These are phyloP conservation scores for Pinus taeda DNA, from an alignment of 75 land plant species.

Conservation along the genomic window DNA sequence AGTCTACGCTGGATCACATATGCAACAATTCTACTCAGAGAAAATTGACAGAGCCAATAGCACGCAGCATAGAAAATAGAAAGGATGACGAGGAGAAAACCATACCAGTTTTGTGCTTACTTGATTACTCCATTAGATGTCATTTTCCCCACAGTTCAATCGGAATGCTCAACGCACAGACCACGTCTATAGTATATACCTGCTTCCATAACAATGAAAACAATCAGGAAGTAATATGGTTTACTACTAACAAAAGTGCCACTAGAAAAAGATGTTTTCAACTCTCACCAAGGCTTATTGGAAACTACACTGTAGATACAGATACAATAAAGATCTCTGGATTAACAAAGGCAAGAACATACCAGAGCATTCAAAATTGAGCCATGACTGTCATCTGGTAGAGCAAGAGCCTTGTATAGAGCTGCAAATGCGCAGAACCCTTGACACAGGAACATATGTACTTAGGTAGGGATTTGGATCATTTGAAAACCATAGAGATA, in stretches of 20 bases:
- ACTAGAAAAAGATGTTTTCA: neutral
- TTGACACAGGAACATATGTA: too few species aligned
- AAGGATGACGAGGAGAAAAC: neutral
- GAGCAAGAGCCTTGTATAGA: too few species aligned
- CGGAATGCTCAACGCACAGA: neutral
- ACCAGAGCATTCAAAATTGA: neutral
- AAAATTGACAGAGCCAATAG: too few species aligned
- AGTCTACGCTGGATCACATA: too few species aligned
- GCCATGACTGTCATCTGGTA: too few species aligned
- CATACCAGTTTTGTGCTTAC: neutral
- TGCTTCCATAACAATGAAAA: conserved; percentile 1
- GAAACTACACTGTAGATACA: neutral
- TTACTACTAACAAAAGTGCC: neutral
- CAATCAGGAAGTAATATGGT: neutral
- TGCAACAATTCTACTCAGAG: too few species aligned
- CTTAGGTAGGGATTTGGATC: too few species aligned
- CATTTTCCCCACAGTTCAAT: neutral
- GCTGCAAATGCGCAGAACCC: too few species aligned
- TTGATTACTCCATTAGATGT: neutral
- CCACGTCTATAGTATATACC: neutral
- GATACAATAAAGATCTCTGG: neutral
- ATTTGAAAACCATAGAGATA: neutral
- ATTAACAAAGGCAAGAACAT: neutral
- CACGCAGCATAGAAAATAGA: neutral
- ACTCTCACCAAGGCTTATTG: neutral